A percentile compares a stretch with the other conserved stretches of the same genome.
These are phyloP conservation scores for Trichoderma hamatum DNA, from an alignment of 2,329 filamentous ascomycete genomes.

Conservation along the genomic window DNA sequence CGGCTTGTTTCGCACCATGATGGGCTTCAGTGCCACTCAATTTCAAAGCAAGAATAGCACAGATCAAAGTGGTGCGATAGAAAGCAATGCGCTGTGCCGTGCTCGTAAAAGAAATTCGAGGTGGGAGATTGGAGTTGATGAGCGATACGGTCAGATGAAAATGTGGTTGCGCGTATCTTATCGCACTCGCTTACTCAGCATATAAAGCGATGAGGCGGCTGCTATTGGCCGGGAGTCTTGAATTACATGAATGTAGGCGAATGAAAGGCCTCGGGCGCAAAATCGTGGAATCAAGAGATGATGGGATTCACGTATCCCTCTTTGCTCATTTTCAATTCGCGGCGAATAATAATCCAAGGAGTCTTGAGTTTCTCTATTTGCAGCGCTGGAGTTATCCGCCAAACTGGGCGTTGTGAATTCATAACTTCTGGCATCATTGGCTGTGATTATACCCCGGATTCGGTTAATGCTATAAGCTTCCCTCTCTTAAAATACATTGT, in stretches of 20 bases:
- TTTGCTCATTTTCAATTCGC: background rate
- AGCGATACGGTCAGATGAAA: constrained; percentile 3
- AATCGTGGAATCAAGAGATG: background rate
- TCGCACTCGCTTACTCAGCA: background rate
- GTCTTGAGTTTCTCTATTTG: background rate
- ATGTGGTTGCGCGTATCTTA: constrained; percentile 18
- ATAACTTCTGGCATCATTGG: background rate
- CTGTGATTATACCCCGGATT: background rate
- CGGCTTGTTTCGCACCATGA: constrained; percentile 20
- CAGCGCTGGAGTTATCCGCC: background rate
- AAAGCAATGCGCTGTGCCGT: background rate
- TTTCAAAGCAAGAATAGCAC: background rate
- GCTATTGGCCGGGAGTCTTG: background rate
- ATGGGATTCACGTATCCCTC: background rate
- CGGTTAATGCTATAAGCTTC: constrained; percentile 33
- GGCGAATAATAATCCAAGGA: constrained; percentile 39
- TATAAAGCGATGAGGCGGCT: background rate
- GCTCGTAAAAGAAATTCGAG: background rate
- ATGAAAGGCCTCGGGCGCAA: background rate
- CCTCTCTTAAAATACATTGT: constrained; percentile 9
- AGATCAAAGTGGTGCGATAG: background rate
- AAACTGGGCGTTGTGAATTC: background rate
- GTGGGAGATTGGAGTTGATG: background rate
- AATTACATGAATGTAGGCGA: background rate
- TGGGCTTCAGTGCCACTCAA: background rate